Evolutionary conservation across 2,329 filamentous ascomycete species (phyloP).

Genomic region (Colletotrichum tabaci): DNA sequence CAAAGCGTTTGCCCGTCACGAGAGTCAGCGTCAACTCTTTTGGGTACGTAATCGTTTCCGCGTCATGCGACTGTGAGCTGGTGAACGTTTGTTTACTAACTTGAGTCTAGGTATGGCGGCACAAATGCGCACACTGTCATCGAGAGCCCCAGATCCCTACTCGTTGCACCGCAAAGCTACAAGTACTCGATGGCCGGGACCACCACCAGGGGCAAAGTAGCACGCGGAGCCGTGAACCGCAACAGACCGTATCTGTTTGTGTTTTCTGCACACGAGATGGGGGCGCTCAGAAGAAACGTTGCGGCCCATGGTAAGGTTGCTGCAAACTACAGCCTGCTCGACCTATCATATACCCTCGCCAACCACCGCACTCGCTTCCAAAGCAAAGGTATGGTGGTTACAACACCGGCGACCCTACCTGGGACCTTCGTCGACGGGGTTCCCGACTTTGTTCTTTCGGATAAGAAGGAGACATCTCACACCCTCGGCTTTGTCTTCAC

Average conservation of each 20-base stretch:
- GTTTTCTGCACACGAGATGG: slow-evolving; percentile 7
- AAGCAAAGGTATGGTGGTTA: not conserved
- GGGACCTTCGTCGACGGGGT: too few relatives aligned
- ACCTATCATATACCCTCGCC: slow-evolving; percentile 4
- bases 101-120: not conserved
- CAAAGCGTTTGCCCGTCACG: too few relatives aligned
- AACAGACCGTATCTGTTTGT: slow-evolving; percentile 6
- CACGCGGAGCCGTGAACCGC: not conserved
- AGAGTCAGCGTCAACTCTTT: slow-evolving; percentile 43
- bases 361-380: not conserved
- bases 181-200: not conserved
- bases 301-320: not conserved
- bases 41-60: slow-evolving; percentile 9
- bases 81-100: too few relatives aligned
- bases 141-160: slow-evolving; percentile 5
- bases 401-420: too few relatives aligned
- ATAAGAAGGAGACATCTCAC: slow-evolving; percentile 11
- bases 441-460: not conserved
- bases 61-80: too few relatives aligned
- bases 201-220: not conserved
- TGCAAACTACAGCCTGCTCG: not conserved
- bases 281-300: not conserved
- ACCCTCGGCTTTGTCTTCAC: slow-evolving; percentile 45
- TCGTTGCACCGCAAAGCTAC: not conserved
- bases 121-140: slow-evolving; percentile 35